phyloP scores from a whole-genome alignment of 1,284 basidiomycete genomes.

The Papiliotrema terrestris region DNA sequence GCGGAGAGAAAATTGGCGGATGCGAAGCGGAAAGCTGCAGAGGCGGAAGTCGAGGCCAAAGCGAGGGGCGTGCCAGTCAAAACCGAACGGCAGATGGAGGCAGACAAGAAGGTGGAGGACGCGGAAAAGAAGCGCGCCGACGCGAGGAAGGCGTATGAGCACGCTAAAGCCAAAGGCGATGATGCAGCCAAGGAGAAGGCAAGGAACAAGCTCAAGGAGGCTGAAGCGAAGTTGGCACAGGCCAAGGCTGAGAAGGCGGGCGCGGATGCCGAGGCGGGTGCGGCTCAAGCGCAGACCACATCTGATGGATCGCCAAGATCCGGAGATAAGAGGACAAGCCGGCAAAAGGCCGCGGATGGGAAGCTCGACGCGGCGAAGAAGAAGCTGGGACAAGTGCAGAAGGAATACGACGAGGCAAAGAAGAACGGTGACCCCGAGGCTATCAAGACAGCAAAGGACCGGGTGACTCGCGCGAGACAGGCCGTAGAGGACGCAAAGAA shows the following conservation, averaged over 20 bases:
- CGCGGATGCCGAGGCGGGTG: neutral
- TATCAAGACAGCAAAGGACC: neutral
- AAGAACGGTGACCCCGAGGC: neutral
- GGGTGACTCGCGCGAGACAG: neutral
- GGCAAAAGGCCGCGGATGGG: neutral
- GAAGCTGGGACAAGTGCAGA: neutral
- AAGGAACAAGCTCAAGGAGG: neutral
- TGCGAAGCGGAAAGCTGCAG: neutral
- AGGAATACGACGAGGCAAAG: neutral
- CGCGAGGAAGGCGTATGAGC: neutral
- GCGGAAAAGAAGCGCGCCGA: neutral
- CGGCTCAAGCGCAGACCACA: neutral
- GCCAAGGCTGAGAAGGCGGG: neutral
- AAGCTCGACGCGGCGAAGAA: neutral
- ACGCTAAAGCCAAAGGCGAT: neutral
- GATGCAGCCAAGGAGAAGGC: neutral
- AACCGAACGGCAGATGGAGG: neutral
- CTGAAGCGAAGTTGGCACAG: neutral
- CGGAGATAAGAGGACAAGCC: neutral
- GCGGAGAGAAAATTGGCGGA: neutral
- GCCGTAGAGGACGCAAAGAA: neutral
- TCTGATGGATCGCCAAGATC: neutral
- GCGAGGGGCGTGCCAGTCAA: neutral
- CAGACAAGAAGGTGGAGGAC: neutral
- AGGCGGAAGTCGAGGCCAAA: neutral